Base-by-base conservation (phyloP, 169 alveolate species). In the Toxoplasma gondii region DNA sequence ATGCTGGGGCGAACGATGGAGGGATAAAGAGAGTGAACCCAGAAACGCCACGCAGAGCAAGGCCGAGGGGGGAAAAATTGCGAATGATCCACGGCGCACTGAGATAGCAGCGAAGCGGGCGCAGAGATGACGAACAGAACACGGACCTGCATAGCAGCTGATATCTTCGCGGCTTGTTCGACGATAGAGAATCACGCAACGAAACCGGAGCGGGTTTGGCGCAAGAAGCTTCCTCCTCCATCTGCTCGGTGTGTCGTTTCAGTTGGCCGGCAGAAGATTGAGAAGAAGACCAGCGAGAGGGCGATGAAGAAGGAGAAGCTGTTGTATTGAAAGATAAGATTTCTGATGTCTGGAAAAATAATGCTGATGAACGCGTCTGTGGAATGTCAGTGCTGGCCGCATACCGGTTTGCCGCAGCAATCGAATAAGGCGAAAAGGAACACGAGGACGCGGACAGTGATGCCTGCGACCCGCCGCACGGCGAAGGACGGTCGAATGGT, bases 41-140 rank as follows among this genome's bases (percentile, higher is more conserved):
- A 38, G 86, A 78, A 7, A 78, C 43, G 86, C 86, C 43, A 4
- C 86, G 39, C 45, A 78, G 43, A 31, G 43, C 86, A 1, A 78
- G 49, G 45, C 49, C 45, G 44, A 78, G 49, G 39, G 86, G 86
- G 24, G 45, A 78, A n/a, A 78, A 78, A 31, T 78, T 78, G 39
- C 86, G 39, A 78, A 78, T 78, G 43, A 78, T 31, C 86, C 86
- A 78, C 39, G 86, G 86, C 39, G 45, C 86, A 27, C 44, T 38
- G 39, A 78, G 39, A 45, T 19, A 78, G 86, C 86, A 78, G 86
- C 86, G 86, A 78, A 78, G 45, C 39, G 86, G 86, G 27, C 86
- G 86, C 22, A 78, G 86, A 17, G 86, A 36, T 10, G 39, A 78
- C 10, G 86, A 16, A 38, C 86, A 78, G 7, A 78, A 38, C 49